Percentiles rank a stretch among this genome's conserved stretches.
Conservation (phyloP, 169 alveolate species). For the Pseudocohnilembus persalinus region DNA sequence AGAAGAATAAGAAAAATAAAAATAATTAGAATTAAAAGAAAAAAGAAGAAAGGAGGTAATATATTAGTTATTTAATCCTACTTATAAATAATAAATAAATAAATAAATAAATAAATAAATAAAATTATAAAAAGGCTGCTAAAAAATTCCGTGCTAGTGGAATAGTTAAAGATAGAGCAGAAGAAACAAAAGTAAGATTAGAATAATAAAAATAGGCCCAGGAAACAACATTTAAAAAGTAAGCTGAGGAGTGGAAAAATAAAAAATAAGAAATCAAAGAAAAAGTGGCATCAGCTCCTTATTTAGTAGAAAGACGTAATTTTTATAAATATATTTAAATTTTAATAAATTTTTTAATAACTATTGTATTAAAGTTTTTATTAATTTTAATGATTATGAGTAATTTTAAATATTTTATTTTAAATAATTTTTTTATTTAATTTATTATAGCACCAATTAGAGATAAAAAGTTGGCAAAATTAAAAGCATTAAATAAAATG, state of each 20-base stretch:
- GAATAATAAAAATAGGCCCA: neutral
- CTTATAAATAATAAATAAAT: neutral
- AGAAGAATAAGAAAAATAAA: slow-evolving; percentile 24
- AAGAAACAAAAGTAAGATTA: neutral
- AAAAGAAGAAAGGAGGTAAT: neutral
- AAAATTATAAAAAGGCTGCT: neutral
- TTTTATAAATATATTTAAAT: too few relatives aligned
- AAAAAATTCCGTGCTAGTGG: neutral
- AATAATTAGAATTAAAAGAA: slow-evolving; percentile 2
- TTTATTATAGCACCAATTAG: neutral
- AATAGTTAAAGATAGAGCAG: neutral
- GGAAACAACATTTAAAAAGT: too few relatives aligned
- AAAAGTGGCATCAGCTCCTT: neutral
- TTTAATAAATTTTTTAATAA: too few relatives aligned
- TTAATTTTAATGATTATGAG: too few relatives aligned
- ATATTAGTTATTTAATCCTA: neutral
- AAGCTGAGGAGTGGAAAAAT: neutral
- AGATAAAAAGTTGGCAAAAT: neutral
- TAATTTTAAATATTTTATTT: too few relatives aligned
- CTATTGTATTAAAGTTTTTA: too few relatives aligned
- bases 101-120: too few relatives aligned
- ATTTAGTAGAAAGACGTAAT: neutral
- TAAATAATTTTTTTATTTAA: too few relatives aligned
- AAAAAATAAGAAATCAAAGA: neutral
- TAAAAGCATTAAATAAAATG: neutral